Evolutionary conservation across 2,329 filamentous ascomycete genomes (phyloP).

Genomic region (Sporothrix euskadiensis): DNA sequence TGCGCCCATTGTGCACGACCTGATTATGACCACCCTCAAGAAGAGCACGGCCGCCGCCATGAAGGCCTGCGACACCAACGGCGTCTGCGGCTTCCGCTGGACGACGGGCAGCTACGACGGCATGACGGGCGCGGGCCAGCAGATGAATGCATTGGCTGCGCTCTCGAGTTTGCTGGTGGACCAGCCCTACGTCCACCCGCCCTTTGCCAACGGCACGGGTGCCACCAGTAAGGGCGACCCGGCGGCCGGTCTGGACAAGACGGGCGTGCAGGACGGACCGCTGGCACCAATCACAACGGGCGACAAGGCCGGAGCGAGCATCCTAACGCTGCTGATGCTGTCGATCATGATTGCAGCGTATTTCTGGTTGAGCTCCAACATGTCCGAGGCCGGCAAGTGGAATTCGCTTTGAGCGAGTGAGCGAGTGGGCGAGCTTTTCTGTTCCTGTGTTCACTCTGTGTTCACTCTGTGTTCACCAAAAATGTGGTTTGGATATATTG

Average conservation of each 20-base stretch:
- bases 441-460: neutral
- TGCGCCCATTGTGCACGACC: slow-evolving; percentile 58
- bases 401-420: neutral
- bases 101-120: slow-evolving; percentile 45
- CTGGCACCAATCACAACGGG: slow-evolving; percentile 53
- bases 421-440: neutral
- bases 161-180: slow-evolving; percentile 48
- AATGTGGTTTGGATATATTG: neutral
- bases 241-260: slow-evolving; percentile 36
- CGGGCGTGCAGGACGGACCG: slow-evolving; percentile 25
- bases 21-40: slow-evolving; percentile 58
- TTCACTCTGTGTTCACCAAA: neutral
- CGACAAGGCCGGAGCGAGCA: slow-evolving; percentile 68
- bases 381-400: slow-evolving; percentile 26
- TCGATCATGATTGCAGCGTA: slow-evolving; percentile 55
- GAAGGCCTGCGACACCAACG: slow-evolving; percentile 57
- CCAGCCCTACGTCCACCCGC: slow-evolving; percentile 33
- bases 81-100: slow-evolving; percentile 67
- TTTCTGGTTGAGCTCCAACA: slow-evolving; percentile 36
- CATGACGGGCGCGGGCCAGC: slow-evolving; percentile 52
- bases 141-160: slow-evolving; percentile 55
- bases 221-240: slow-evolving; percentile 44
- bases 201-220: slow-evolving; percentile 46
- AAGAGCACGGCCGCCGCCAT: slow-evolving; percentile 61
- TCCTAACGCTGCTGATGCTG: slow-evolving; percentile 61